These are phyloP conservation scores for Pichia sporocuriosa DNA, from an alignment of 805 yeast genomes.

Conservation along the genomic window DNA sequence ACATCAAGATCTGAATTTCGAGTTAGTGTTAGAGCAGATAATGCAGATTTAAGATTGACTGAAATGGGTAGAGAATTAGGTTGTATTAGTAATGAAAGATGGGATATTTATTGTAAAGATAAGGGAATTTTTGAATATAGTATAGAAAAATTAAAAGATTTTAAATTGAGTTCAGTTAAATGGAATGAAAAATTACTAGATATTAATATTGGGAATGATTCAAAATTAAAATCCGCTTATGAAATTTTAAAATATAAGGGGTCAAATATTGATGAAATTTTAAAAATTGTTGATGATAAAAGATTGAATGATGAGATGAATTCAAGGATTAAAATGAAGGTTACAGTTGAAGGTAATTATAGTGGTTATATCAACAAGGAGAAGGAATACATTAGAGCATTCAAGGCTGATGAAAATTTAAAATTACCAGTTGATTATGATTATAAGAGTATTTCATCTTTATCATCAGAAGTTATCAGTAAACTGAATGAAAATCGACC, in stretches of 20 bases:
- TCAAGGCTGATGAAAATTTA: constrained; percentile 75
- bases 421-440: constrained; percentile 62
- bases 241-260: constrained; percentile 59
- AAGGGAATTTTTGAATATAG: constrained; percentile 37
- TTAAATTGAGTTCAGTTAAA: constrained; percentile 44
- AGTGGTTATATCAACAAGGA: constrained; percentile 76
- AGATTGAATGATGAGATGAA: constrained; percentile 25
- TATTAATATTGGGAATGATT: constrained; percentile 46
- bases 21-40: constrained; percentile 84
- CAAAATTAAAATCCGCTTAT: constrained; percentile 56
- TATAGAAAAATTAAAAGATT: constrained; percentile 37
- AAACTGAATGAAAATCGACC: constrained; percentile 74
- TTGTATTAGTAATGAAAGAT: constrained; percentile 56
- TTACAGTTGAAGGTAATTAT: constrained; percentile 77
- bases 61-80: constrained; percentile 60
- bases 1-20: constrained; percentile 94
- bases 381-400: constrained; percentile 61
- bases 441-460: constrained; percentile 50
- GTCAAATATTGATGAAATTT: constrained; percentile 23
- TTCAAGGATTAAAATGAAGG: constrained; percentile 46
- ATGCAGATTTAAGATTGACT: constrained; percentile 85
- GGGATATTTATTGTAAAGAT: constrained; percentile 41
- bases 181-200: constrained; percentile 55
- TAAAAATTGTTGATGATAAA: constrained; percentile 33
- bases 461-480: constrained; percentile 71